Percentiles rank a stretch among this genome's conserved stretches.
These are phyloP conservation scores for Aspergillus sp. DNA, from an alignment of 2,329 filamentous ascomycete genomes.

Conservation along the genomic window DNA sequence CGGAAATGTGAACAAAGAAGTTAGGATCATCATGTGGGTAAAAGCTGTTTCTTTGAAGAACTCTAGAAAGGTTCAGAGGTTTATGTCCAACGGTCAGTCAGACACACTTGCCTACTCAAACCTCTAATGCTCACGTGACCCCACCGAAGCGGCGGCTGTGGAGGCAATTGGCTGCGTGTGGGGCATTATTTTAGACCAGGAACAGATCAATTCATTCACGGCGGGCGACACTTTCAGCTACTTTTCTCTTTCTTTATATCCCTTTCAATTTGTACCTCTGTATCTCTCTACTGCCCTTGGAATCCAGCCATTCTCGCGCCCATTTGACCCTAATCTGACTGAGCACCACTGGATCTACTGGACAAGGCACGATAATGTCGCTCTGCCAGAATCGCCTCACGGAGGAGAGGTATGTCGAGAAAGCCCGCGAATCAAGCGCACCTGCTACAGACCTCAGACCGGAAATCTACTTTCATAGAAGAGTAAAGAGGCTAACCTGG, in stretches of 20 bases:
- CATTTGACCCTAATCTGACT: neutral
- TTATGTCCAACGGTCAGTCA: no score
- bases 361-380: conserved; percentile 52
- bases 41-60: no score
- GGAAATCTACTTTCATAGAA: no score
- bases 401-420: conserved; percentile 65
- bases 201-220: conserved; percentile 4
- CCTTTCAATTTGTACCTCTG: neutral
- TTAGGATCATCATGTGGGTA: no score
- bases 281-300: neutral
- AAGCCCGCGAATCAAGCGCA: no score
- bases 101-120: no score
- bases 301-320: neutral
- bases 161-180: conserved; percentile 11
- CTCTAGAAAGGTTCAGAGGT: no score
- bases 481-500: no score
- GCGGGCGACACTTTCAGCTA: neutral
- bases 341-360: neutral
- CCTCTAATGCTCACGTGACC: neutral
- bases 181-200: conserved; percentile 6
- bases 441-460: no score
- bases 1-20: no score
- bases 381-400: conserved; percentile 80
- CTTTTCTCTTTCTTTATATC: no score
- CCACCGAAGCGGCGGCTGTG: neutral